These are phyloP conservation scores for Podila minutissima DNA, from an alignment of 192 early-diverging fungal genomes.

Conservation along the genomic window DNA sequence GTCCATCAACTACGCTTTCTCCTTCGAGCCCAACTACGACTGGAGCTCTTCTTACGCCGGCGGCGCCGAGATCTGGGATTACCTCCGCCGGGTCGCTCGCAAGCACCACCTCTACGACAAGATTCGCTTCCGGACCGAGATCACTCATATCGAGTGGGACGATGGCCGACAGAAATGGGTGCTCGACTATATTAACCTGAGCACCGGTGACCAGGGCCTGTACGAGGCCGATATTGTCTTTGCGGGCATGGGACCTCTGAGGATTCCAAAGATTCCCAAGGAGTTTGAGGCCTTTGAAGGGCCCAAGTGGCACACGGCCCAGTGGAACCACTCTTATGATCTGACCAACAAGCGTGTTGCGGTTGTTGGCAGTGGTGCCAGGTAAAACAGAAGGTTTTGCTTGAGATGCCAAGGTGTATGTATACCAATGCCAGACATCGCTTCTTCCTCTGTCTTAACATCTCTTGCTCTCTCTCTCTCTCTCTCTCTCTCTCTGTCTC, in stretches of 20 bases:
- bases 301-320: slow-evolving; percentile 60
- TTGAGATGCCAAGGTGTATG: neutral
- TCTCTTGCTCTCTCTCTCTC: too few species aligned
- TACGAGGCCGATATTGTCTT: slow-evolving; percentile 44
- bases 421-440: too few species aligned
- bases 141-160: slow-evolving; percentile 49
- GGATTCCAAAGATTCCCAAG: slow-evolving; percentile 57
- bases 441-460: too few species aligned
- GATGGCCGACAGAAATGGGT: slow-evolving; percentile 47
- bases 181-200: slow-evolving; percentile 29
- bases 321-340: slow-evolving; percentile 61
- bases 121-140: slow-evolving; percentile 54
- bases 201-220: slow-evolving; percentile 18
- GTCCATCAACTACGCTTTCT: slow-evolving; percentile 52
- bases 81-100: slow-evolving; percentile 46
- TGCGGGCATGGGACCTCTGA: slow-evolving; percentile 59
- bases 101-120: slow-evolving; percentile 54
- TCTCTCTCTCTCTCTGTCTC: neutral
- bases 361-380: slow-evolving; percentile 60
- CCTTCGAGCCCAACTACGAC: slow-evolving; percentile 53
- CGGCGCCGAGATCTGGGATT: slow-evolving; percentile 56
- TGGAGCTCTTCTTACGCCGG: slow-evolving; percentile 52
- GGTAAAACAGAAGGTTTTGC: slow-evolving; percentile 26
- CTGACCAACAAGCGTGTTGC: slow-evolving; percentile 58
- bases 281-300: slow-evolving; percentile 63